A percentile compares a stretch with the other conserved stretches of the same genome.
These are phyloP conservation scores for Alternaria gaisen DNA, from an alignment of 2,329 filamentous ascomycete species.

Conservation along the genomic window DNA sequence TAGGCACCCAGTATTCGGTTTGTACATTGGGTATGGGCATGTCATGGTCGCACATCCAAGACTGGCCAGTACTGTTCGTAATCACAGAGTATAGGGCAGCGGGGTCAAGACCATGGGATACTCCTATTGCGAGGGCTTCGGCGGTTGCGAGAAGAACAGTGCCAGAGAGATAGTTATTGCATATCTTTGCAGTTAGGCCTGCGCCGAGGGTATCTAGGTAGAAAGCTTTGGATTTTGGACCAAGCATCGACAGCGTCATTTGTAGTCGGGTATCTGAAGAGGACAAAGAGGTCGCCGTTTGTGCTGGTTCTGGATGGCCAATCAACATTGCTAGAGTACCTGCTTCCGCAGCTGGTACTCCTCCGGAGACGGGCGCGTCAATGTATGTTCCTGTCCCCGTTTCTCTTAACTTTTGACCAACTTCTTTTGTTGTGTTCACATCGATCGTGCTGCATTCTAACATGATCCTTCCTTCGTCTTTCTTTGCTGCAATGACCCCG, in stretches of 20 bases:
- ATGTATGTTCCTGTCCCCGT: constrained; percentile 34
- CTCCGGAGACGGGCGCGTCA: constrained; percentile 46
- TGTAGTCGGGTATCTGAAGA: constrained; percentile 17
- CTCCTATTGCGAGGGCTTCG: constrained; percentile 45
- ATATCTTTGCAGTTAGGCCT: constrained; percentile 45
- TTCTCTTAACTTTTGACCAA: constrained; percentile 29
- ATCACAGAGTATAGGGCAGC: constrained; percentile 39
- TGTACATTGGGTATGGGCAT: constrained; percentile 45
- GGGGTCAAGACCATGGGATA: constrained; percentile 43
- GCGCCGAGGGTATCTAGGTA: constrained; percentile 40
- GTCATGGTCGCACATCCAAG: constrained; percentile 49
- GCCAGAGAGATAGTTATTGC: constrained; percentile 46
- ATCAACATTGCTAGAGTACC: constrained; percentile 41
- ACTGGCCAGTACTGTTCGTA: constrained; percentile 41
- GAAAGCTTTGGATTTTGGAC: constrained; percentile 40
- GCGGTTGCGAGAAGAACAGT: constrained; percentile 44
- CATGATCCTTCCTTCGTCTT: constrained; percentile 31
- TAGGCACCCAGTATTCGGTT: constrained; percentile 42
- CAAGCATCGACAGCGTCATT: constrained; percentile 30
- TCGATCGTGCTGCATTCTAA: constrained; percentile 48
- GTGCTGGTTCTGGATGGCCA: constrained; percentile 31
- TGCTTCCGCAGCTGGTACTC: constrained; percentile 41
- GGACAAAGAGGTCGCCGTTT: background rate
- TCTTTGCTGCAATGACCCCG: constrained; percentile 36
- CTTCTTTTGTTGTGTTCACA: constrained; percentile 35